Base-by-base conservation (phyloP, 2,329 filamentous ascomycete genomes). In the Pseudocercospora eumusae region DNA sequence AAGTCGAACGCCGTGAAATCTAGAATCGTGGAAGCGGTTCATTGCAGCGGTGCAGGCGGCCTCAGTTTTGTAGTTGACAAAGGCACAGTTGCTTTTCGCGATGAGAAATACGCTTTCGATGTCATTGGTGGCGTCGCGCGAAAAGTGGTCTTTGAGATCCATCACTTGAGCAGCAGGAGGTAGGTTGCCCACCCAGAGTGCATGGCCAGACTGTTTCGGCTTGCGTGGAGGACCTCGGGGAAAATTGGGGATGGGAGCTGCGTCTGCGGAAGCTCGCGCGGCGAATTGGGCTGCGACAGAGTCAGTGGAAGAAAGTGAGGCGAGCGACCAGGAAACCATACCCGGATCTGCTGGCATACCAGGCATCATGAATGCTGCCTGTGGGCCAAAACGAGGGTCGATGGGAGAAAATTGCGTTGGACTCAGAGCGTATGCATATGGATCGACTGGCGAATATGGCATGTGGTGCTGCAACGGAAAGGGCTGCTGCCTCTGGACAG, bases 21-120 rank as follows among this genome's bases (percentile, higher is more conserved):
- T 88, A 1, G 92, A 96, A 71, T 98, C 93, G 75, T 98, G 92
- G 49, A 98, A 89, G 68, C 91, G 87, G 50, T 87, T 84, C 79
- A 96, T 91, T 0, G 93, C 93, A 8, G 85, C 82, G 6, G 84
- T 78, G 73, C 92, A 97, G 4, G 87, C 86, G 2, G 81, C 78
- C 70, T 96, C 92, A 56, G 91, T 89, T 65, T 88, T 90, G 75
- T 96, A 98, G 73, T 98, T 98, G 67, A 96, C 92, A 78, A 98
- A 98, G 0, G 93, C 93, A 72, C 93, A 98, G 73, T 97, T 97
- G 75, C 93, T 97, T 75, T 97, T 97, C 0, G 93, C 93, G 44
- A 98, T 98, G 36, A 98, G 80, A 68, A 98, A 97, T 0, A 98
- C 80, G 52, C 92, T 96, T 74, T 96, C 90, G 21, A 98, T 86